Evolutionary conservation across 148 eudicot genomes (phyloP).

Genomic region (Hydrangea macrophylla): DNA sequence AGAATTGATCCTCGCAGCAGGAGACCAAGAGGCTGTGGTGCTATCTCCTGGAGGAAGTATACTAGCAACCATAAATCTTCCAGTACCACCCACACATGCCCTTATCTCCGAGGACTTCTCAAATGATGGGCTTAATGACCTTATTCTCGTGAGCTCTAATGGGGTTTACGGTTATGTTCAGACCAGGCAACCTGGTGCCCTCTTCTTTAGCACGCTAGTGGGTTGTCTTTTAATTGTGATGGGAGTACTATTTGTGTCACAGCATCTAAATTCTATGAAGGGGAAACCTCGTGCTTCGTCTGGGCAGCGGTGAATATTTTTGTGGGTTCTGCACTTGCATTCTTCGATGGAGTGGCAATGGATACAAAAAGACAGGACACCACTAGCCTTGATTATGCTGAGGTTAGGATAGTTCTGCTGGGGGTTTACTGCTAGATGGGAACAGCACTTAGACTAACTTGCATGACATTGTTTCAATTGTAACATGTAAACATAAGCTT

Average conservation of each 20-base stretch:
- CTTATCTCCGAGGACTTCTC: constrained; percentile 83
- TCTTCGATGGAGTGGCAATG: neutral
- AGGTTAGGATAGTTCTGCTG: neutral
- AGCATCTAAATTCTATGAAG: constrained; percentile 71
- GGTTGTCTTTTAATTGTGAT: constrained; percentile 94
- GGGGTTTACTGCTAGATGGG: neutral
- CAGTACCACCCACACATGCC: constrained; percentile 86
- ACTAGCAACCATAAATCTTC: constrained; percentile 71
- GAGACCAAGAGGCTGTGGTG: constrained; percentile 86
- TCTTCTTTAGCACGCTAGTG: constrained; percentile 92
- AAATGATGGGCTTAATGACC: constrained; percentile 85
- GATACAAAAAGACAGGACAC: neutral
- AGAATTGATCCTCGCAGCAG: constrained; percentile 74
- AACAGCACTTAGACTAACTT: neutral
- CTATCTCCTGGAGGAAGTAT: constrained; percentile 76
- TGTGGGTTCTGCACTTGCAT: neutral
- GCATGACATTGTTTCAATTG: neutral
- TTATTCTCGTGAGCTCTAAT: constrained; percentile 71
- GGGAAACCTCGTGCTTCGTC: constrained; percentile 78
- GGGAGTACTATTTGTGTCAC: constrained; percentile 90
- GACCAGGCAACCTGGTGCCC: constrained; percentile 97
- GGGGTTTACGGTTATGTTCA: constrained; percentile 96
- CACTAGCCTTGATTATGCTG: neutral
- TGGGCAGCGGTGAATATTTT: constrained; percentile 31
- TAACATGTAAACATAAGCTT: neutral